Base-by-base conservation (phyloP, 2,329 filamentous ascomycete species). In the Ascochyta fabae region DNA sequence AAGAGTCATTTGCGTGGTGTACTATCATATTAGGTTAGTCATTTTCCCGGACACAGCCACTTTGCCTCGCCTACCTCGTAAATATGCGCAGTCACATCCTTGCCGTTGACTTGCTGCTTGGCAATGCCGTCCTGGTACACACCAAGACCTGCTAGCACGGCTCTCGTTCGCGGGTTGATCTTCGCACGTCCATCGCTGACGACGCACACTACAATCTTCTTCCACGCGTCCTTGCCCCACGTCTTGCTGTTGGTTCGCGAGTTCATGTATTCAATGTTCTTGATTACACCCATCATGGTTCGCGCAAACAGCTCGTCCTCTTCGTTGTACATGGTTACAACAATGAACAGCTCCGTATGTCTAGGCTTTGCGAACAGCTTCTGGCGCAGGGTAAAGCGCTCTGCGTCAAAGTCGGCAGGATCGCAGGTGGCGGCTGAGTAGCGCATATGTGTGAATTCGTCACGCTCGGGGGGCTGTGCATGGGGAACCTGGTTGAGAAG, bases 261-360 rank as follows among this genome's bases (percentile, higher is more conserved):
- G 77, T 95, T 97, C 91, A 99, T 97, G 81, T 94, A 93, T 75
- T 97, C 94, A 65, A 99, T 91, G 75, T 99, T 99, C 80, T 99
- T 98, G 82, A 98, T 94, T 5, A 99, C 92, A 75, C 95, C 95
- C 45, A 88, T 91, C 91, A 99, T 91, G 4, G 95, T 98, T 38
- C 95, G 88, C 23, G 95, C 92, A 73, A 99, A 97, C 56, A 97
- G 82, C 63, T 98, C 88, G 68, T 99, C 95, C 75, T 99, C 94
- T 72, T 99, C 95, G 72, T 99, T 99, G 81, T 99, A 99, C 94
- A 97, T 97, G 54, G 94, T 98, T 49, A 98, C 87, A 31, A 93
- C 94, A 68, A 98, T 96, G 77, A 98, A 97, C 1, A 98, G 81
- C 78, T 98, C 94, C 0, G 94, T 97, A 71, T 96, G 91, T 50